Base-by-base conservation (phyloP, 2,329 filamentous ascomycete genomes). In the Diaporthe helianthi region DNA sequence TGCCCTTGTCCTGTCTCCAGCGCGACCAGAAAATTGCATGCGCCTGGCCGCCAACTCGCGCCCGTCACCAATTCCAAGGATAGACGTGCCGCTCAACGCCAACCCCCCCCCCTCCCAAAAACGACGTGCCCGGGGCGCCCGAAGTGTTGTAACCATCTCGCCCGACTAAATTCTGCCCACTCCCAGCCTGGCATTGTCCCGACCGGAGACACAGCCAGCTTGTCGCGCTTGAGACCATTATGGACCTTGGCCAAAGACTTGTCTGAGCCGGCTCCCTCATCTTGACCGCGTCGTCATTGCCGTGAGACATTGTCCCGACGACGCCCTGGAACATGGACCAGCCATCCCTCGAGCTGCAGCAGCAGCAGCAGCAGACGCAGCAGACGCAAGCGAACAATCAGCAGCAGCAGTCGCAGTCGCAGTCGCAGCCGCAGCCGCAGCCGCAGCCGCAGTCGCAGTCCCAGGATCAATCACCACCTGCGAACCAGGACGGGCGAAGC, bases 401-500 rank as follows among this genome's bases (percentile, higher is more conserved):
- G 38, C 69, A 69, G 12, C 60, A 58, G 38, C 52, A 19, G 41
- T 12, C 33, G 33, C 33, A 36, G 33, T 31, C 53, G 22, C 51
- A 47, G 47, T n/a, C 54, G 10, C 55, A 65, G 36, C 13, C 68
- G 4, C 68, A 61, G 13, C 1, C 36, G 36, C 38, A 41, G 38
- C 2, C 36, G 12, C 36, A 41, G 29, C 60, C 31, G 41, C 53
- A 19, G 22, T 38, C 36, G 13, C 36, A 65, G 36, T 26, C 68
- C 5, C 68, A 61, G 13, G 44, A 47, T 13, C 68, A 47, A 46
- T 64, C 52, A 41, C 61, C 54, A 24, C 68, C 61, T 36, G 65
- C 51, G 63, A 72, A 49, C 58, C 41, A 65, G 24, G 54, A 58
- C 47, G 31, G 31, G 46, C 67, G 67, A 47, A 71, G 68, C 31